Conservation (phyloP, 768 basidiomycete genomes). For the Tylopilus subfusipes region DNA sequence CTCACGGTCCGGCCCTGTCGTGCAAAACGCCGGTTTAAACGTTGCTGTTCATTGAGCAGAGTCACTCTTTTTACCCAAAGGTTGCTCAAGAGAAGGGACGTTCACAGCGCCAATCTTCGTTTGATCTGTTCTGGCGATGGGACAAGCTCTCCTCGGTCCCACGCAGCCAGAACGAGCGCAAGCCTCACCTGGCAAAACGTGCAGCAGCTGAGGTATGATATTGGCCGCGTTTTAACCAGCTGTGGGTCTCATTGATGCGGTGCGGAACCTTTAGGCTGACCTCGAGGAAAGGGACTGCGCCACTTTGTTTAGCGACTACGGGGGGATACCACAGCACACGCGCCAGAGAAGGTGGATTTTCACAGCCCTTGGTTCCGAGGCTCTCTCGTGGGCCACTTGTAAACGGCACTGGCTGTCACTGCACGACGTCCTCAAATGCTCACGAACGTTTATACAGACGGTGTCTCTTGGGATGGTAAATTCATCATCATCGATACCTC, state of each 20-base stretch:
- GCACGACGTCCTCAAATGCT: background rate
- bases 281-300: conserved; percentile 1
- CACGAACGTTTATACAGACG: background rate
- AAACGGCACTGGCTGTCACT: background rate
- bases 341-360: background rate
- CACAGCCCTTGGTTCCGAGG: background rate
- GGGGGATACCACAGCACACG: background rate
- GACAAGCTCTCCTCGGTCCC: conserved; percentile 27
- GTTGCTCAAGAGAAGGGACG: conserved; percentile 39
- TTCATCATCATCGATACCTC: background rate
- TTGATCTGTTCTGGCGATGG: conserved; percentile 39
- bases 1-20: background rate
- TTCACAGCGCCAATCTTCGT: conserved; percentile 31
- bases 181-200: background rate
- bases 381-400: background rate
- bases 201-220: conserved; percentile 9
- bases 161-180: background rate
- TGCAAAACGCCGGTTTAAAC: background rate
- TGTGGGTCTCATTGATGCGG: background rate
- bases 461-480: background rate
- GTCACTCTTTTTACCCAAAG: conserved; percentile 36
- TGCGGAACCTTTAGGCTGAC: background rate
- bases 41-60: conserved; percentile 5
- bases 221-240: background rate
- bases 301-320: background rate